phyloP scores from a whole-genome alignment of 768 basidiomycete genomes.

The Trametes elegans region DNA sequence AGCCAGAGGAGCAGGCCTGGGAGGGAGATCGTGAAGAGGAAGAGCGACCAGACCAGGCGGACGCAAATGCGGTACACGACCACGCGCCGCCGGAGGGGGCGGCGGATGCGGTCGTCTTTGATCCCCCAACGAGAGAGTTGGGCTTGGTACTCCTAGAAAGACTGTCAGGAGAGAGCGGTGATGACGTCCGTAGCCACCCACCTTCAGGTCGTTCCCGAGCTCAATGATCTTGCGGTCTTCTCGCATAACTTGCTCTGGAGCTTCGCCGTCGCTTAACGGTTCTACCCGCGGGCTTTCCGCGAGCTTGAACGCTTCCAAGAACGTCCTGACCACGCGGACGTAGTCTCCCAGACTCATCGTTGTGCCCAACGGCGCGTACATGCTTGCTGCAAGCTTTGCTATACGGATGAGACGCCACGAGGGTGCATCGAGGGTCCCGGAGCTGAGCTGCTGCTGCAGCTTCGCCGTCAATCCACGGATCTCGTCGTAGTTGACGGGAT shows the following conservation, averaged over 20 bases:
- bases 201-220: constrained; percentile 57
- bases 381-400: constrained; percentile 72
- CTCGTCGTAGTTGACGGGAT: constrained; percentile 58
- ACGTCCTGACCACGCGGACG: constrained; percentile 70
- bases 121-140: constrained; percentile 62
- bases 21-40: constrained; percentile 62
- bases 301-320: constrained; percentile 72
- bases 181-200: constrained; percentile 23
- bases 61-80: constrained; percentile 65
- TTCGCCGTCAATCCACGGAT: constrained; percentile 60
- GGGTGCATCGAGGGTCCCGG: constrained; percentile 80
- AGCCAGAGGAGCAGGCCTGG: constrained; percentile 83
- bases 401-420: constrained; percentile 77
- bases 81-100: constrained; percentile 47
- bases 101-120: constrained; percentile 84
- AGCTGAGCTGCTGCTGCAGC: constrained; percentile 68
- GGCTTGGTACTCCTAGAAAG: constrained; percentile 72
- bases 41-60: constrained; percentile 60
- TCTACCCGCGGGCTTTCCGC: constrained; percentile 18
- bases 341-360: constrained; percentile 82
- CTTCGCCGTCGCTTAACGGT: constrained; percentile 22
- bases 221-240: constrained; percentile 28
- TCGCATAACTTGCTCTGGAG: constrained; percentile 20
- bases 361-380: constrained; percentile 89
- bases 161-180: too few relatives aligned